Conservation (phyloP, 306 rosid species). For the Pueraria montana region DNA sequence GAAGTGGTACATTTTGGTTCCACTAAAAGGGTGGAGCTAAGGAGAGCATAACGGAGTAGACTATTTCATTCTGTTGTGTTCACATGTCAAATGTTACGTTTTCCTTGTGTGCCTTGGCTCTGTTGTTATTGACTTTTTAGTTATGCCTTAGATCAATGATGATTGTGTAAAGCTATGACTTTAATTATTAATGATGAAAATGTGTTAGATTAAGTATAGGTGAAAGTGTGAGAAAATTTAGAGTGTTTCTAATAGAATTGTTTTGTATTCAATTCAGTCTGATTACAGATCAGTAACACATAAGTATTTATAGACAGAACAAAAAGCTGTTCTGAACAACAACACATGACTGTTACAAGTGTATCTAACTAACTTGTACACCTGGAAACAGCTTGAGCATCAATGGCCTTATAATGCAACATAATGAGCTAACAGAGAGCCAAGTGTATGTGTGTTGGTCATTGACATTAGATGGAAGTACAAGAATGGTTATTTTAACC, state of each 20-base stretch:
- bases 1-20: not conserved
- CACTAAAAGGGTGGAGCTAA: not conserved
- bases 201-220: not conserved
- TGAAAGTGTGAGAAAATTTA: not conserved
- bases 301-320: not conserved
- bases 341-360: not conserved
- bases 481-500: not conserved
- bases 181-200: not conserved
- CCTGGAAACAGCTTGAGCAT: not conserved
- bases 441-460: not conserved
- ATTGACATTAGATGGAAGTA: not conserved
- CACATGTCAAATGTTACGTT: not conserved
- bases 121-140: not conserved
- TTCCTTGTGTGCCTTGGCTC: not conserved
- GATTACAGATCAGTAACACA: not conserved
- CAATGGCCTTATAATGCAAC: not conserved
- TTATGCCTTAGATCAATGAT: not conserved
- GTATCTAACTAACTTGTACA: not conserved
- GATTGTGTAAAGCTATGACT: not conserved
- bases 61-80: not conserved
- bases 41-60: not conserved
- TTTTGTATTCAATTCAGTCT: not conserved
- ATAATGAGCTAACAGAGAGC: not conserved
- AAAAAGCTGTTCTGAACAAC: not conserved
- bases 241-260: not conserved